Evolutionary conservation across 768 basidiomycete genomes (phyloP).

Genomic region (Amanita rubescens): DNA sequence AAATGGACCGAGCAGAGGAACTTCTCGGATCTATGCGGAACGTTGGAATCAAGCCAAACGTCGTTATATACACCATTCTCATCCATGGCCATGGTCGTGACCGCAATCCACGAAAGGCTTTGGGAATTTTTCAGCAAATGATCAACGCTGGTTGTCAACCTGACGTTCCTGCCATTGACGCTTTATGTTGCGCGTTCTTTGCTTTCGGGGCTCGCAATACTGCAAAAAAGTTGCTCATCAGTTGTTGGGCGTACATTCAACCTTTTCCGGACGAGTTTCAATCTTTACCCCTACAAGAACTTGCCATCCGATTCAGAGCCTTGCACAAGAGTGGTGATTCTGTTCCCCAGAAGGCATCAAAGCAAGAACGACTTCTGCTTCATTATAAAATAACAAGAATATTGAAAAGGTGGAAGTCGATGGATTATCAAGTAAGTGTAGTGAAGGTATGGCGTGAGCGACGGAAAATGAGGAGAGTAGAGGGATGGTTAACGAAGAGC

Average conservation of each 20-base stretch:
- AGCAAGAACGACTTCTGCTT: slow-evolving; percentile 28
- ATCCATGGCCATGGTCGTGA: slow-evolving; percentile 64
- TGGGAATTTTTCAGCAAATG: slow-evolving; percentile 56
- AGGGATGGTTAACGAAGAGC: no score
- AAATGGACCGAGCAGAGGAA: slow-evolving; percentile 47
- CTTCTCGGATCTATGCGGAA: slow-evolving; percentile 45
- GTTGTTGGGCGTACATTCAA: slow-evolving; percentile 57
- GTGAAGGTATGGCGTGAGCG: no score
- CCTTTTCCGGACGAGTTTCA: slow-evolving; percentile 50
- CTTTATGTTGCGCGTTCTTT: slow-evolving; percentile 62
- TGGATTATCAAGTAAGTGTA: background rate
- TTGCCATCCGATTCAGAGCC: slow-evolving; percentile 43
- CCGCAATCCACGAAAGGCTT: slow-evolving; percentile 45
- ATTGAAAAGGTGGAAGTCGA: background rate
- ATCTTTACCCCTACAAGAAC: slow-evolving; percentile 34
- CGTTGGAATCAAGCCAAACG: slow-evolving; percentile 48
- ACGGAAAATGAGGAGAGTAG: no score
- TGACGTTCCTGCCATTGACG: slow-evolving; percentile 66
- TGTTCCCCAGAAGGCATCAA: slow-evolving; percentile 18
- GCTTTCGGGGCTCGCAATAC: slow-evolving; percentile 41
- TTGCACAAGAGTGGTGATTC: slow-evolving; percentile 20
- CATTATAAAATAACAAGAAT: slow-evolving; percentile 26
- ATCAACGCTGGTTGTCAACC: slow-evolving; percentile 51
- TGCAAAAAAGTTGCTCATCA: slow-evolving; percentile 47
- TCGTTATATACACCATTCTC: slow-evolving; percentile 71